Evolutionary conservation across 1,284 basidiomycete species (phyloP).

Genomic region (Trametes pubescens): DNA sequence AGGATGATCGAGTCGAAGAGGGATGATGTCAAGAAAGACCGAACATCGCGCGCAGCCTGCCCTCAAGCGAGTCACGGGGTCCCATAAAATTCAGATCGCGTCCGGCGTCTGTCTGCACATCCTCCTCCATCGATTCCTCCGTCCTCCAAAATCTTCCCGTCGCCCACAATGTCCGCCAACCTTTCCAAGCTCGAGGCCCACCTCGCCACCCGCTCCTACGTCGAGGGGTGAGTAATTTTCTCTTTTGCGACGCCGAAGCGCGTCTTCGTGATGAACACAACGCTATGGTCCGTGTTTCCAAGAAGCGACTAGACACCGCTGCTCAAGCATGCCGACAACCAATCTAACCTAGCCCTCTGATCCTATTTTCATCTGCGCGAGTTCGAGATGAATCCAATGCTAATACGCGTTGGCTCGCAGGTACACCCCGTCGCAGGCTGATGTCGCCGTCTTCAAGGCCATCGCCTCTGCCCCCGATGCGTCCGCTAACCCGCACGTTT

Average conservation of each 20-base stretch:
- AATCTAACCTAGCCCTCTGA: constrained; percentile 89
- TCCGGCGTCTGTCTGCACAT: constrained; percentile 16
- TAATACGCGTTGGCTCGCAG: constrained; percentile 52
- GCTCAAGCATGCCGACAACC: constrained; percentile 80
- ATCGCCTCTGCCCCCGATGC: constrained; percentile 72
- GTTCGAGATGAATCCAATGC: constrained; percentile 12
- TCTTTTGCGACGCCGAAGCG: constrained; percentile 25
- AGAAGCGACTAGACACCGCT: constrained; percentile 98
- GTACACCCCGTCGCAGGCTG: constrained; percentile 95
- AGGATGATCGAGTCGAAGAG: background rate
- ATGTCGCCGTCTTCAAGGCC: constrained; percentile 93
- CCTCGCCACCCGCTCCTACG: constrained; percentile 86
- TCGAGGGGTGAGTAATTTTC: constrained; percentile 82
- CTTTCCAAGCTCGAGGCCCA: constrained; percentile 84
- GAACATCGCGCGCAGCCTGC: constrained; percentile 17
- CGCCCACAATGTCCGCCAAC: constrained; percentile 71
- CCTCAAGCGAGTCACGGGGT: constrained; percentile 32
- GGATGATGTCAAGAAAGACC: constrained; percentile 19
- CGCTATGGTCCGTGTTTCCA: constrained; percentile 99
- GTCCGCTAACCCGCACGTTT: constrained; percentile 77
- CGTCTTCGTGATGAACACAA: constrained; percentile 72
- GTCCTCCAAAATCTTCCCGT: constrained; percentile 28
- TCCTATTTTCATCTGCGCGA: constrained; percentile 35
- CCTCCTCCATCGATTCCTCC: constrained; percentile 38
- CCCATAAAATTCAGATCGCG: constrained; percentile 30